Evolutionary conservation across 257 asterid species (phyloP).

Genomic region (Craterostigma plantagineum): DNA sequence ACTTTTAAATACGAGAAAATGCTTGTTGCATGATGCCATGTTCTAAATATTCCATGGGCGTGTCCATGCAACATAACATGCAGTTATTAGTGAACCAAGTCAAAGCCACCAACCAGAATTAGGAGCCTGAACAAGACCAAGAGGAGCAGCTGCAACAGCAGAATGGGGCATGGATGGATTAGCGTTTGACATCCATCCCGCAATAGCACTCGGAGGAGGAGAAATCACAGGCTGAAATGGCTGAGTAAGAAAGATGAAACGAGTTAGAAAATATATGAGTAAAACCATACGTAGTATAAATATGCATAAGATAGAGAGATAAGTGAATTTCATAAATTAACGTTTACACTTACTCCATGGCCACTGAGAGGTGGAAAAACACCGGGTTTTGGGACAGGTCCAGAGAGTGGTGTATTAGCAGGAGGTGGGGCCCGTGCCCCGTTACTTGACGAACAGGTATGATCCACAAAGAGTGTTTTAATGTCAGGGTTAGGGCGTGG

Average conservation of each 20-base stretch:
- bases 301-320: constrained; percentile 3
- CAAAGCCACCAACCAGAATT: constrained; percentile 33
- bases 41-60: too few species aligned
- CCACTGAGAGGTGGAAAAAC: constrained; percentile 78
- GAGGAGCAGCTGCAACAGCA: constrained; percentile 59
- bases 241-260: constrained; percentile 14
- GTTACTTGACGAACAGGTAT: constrained; percentile 83
- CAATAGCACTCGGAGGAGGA: constrained; percentile 62
- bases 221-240: constrained; percentile 62
- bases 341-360: constrained; percentile 51
- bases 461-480: constrained; percentile 87
- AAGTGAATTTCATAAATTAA: constrained; percentile 4
- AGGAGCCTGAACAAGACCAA: constrained; percentile 55
- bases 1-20: neutral
- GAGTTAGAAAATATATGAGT: constrained; percentile 4
- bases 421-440: constrained; percentile 91
- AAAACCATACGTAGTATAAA: constrained; percentile 1
- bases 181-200: constrained; percentile 93
- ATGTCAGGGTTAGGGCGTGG: constrained; percentile 98
- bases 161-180: constrained; percentile 51
- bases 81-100: constrained; percentile 2
- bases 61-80: too few species aligned
- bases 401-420: constrained; percentile 57
- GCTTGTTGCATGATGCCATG: too few species aligned
- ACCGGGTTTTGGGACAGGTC: constrained; percentile 67